Percentiles rank a stretch among this genome's conserved stretches.
Conservation (phyloP, 2,329 filamentous ascomycete genomes). For the Beauveria rudraprayagi region DNA sequence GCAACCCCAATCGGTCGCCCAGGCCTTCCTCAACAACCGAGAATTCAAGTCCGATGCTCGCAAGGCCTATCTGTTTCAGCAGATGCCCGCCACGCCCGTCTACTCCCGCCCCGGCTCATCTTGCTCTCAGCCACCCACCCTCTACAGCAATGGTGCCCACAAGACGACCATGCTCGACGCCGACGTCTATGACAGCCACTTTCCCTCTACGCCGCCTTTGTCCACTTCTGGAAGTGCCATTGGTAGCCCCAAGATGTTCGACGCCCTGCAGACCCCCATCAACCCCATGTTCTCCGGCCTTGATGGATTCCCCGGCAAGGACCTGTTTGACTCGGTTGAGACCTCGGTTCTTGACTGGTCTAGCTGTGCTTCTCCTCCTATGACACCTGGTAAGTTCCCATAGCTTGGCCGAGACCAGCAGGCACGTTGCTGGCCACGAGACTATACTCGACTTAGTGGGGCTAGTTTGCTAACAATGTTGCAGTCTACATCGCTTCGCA, state of each 20-base stretch:
- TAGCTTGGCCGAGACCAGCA: background rate
- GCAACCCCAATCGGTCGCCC: slow-evolving; percentile 52
- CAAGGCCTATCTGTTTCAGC: slow-evolving; percentile 62
- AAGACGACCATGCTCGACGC: slow-evolving; percentile 79
- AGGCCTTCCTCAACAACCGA: slow-evolving; percentile 84
- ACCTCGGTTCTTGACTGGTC: slow-evolving; percentile 72
- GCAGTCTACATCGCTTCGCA: slow-evolving; percentile 44
- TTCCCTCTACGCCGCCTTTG: slow-evolving; percentile 79
- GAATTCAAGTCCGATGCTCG: slow-evolving; percentile 64
- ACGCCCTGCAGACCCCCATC: slow-evolving; percentile 73
- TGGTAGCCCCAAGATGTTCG: slow-evolving; percentile 75
- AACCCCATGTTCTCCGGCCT: slow-evolving; percentile 70
- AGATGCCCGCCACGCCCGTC: slow-evolving; percentile 53
- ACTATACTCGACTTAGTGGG: slow-evolving; percentile 1
- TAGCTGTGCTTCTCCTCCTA: slow-evolving; percentile 68
- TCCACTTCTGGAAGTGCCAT: slow-evolving; percentile 78
- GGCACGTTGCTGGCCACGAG: background rate
- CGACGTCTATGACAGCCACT: slow-evolving; percentile 62
- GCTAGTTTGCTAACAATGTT: slow-evolving; percentile 27
- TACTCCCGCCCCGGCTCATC: slow-evolving; percentile 60
- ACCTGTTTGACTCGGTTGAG: slow-evolving; percentile 64
- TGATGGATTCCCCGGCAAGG: slow-evolving; percentile 58
- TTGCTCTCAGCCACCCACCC: slow-evolving; percentile 52
- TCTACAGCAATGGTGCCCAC: slow-evolving; percentile 52
- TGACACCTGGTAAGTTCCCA: slow-evolving; percentile 74